Evolutionary conservation across 495 filamentous ascomycete genomes (phyloP), one percentile per base, ranked within the genome.

Genomic region (Xylaria nigripes): DNA sequence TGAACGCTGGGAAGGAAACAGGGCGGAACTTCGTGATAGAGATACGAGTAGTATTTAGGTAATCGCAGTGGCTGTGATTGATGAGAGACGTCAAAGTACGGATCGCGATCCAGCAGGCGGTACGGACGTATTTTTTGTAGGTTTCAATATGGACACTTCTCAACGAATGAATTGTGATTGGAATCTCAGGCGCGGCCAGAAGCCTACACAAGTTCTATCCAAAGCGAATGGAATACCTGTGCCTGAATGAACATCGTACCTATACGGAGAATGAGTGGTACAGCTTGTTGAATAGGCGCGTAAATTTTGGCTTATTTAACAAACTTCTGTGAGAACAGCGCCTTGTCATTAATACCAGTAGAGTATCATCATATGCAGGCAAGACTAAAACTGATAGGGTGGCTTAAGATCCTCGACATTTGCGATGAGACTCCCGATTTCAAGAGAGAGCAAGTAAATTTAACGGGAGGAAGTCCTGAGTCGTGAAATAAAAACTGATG

Each of bases 21-120:
- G 55, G 51, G 43, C 54, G 21, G 18, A 38, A 57, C 56, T 51
- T 49, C 59, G 50, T 52, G 55, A 45, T 32, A 21, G 3, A 29
- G 23, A 7, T 12, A 13, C 22, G 19, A 27, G 34, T 19, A 24
- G 4, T 6, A 23, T 24, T 16, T 13, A 42, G 42, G 16, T 24
- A 41, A 57, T 22, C 12, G 18, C 21, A 51, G 12, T 38, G 5
- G 32, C 23, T 16, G 30, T 34, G 23, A 15, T 23, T 40, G 54
- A 38, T 23, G 36, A 44, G 44, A 19, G 27, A 34, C 29, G 46
- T n/a, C 36, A 3, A 4, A 9, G 12, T 18, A 2, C 4, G 15
- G 25, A 27, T 47, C 41, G 30, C 18, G 42, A 38, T 32, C n/a
- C 30, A 25, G 18, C 10, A 42, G 7, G 54, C 45, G 32, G n/a